Evolutionary conservation across 139 green algal species (phyloP).

Genomic region (Medakamo hakoo): DNA sequence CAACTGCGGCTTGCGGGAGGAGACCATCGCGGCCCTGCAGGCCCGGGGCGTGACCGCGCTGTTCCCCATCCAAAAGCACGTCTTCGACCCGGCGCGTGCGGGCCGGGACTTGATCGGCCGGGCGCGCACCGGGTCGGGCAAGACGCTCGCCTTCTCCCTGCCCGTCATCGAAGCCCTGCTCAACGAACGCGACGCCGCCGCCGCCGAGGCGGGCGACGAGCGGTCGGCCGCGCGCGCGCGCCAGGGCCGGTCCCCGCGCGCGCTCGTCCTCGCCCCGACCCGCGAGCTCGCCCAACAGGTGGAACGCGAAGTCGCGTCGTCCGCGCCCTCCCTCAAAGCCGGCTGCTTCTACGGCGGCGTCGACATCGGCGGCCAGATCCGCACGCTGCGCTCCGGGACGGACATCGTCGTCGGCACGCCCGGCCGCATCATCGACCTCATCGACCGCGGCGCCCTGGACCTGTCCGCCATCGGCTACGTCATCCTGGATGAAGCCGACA

Average conservation of each 20-base stretch:
- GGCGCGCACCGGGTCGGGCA: constrained; percentile 88
- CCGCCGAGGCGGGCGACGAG: constrained; percentile 1
- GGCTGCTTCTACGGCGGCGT: constrained; percentile 80
- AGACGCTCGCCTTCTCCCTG: constrained; percentile 96
- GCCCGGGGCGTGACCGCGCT: constrained; percentile 47
- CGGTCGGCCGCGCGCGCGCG: not conserved
- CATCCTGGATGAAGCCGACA: constrained; percentile 95
- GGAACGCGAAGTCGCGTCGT: constrained; percentile 74
- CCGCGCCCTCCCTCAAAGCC: constrained; percentile 42
- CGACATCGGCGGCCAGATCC: constrained; percentile 50
- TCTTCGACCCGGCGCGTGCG: constrained; percentile 51
- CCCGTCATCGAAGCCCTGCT: constrained; percentile 85
- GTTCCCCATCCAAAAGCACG: constrained; percentile 74
- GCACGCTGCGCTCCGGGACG: constrained; percentile 51
- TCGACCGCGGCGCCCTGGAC: constrained; percentile 59
- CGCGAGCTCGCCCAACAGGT: constrained; percentile 95
- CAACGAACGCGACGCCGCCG: constrained; percentile 8
- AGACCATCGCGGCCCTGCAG: constrained; percentile 47
- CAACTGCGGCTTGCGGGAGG: constrained; percentile 50
- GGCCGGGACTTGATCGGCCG: constrained; percentile 83
- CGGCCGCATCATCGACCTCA: constrained; percentile 89
- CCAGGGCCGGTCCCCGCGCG: constrained; percentile 37
- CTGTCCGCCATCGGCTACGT: constrained; percentile 54
- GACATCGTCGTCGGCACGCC: constrained; percentile 95
- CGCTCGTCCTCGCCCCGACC: constrained; percentile 86